phyloP scores from a whole-genome alignment of 257 asterid genomes.

The Henckelia pumila region DNA sequence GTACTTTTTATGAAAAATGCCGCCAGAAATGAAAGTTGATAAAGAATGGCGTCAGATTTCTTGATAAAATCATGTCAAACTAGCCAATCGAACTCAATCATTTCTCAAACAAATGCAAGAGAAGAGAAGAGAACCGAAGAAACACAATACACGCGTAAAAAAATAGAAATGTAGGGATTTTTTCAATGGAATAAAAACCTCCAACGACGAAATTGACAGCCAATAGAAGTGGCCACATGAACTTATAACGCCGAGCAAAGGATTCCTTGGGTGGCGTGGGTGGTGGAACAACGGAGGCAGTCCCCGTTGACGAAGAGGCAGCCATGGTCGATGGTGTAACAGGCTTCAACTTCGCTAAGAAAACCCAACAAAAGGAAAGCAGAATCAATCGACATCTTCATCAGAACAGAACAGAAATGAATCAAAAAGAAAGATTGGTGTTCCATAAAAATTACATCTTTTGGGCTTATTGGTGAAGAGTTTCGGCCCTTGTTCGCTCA shows the following conservation, averaged over 20 bases:
- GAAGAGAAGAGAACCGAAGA: background rate
- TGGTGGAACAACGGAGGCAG: conserved; percentile 38
- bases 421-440: background rate
- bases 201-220: conserved; percentile 71
- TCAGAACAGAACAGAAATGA: too few species aligned
- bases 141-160: background rate
- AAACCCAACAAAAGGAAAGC: background rate
- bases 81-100: background rate
- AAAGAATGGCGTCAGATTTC: background rate
- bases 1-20: background rate
- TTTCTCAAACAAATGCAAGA: too few species aligned
- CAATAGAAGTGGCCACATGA: conserved; percentile 66
- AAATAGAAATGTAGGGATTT: background rate
- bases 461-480: conserved; percentile 60
- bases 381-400: background rate
- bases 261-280: conserved; percentile 53
- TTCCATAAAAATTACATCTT: conserved; percentile 47
- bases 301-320: conserved; percentile 33
- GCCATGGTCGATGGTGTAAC: conserved; percentile 40
- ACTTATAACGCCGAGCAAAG: conserved; percentile 59
- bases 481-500: conserved; percentile 59
- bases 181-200: conserved; percentile 38
- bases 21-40: background rate
- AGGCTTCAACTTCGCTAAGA: conserved; percentile 59
- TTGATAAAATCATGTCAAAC: background rate